Evolutionary conservation across 352 stramenopile genomes (phyloP).

Genomic region (Globisporangium cylindrosporum): DNA sequence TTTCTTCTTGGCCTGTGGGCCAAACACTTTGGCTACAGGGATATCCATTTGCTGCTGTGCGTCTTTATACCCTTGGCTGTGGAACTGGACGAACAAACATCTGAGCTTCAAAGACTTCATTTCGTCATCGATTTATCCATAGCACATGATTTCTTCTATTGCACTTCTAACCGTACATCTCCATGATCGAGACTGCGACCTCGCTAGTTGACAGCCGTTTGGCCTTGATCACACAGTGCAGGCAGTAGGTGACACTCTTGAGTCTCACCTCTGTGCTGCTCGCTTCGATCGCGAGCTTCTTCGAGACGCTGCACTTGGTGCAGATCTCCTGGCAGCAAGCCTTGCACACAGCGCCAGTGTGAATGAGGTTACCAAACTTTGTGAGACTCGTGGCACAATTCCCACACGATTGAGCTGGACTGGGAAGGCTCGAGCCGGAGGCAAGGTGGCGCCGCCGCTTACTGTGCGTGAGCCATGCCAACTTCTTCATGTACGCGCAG

Average conservation of each 20-base stretch:
- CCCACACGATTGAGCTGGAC: not conserved
- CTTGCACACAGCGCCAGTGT: conserved; percentile 22
- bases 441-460: conserved; percentile 19
- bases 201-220: conserved; percentile 32
- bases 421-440: not conserved
- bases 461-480: conserved; percentile 3
- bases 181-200: conserved; percentile 18
- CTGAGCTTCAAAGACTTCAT: too few relatives aligned
- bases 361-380: conserved; percentile 26
- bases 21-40: too few relatives aligned
- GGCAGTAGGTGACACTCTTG: conserved; percentile 40
- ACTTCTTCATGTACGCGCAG: conserved; percentile 15
- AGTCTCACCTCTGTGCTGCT: conserved; percentile 16
- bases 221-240: conserved; percentile 36
- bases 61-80: too few relatives aligned
- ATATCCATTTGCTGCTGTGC: too few relatives aligned
- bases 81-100: too few relatives aligned
- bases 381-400: conserved; percentile 31
- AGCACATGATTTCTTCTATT: too few relatives aligned
- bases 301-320: conserved; percentile 32
- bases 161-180: too few relatives aligned
- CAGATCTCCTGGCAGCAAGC: conserved; percentile 35
- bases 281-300: conserved; percentile 34
- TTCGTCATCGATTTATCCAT: too few relatives aligned
- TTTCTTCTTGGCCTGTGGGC: too few relatives aligned